Base-by-base conservation (phyloP, 495 filamentous ascomycete genomes). In the Bacidia rubella region DNA sequence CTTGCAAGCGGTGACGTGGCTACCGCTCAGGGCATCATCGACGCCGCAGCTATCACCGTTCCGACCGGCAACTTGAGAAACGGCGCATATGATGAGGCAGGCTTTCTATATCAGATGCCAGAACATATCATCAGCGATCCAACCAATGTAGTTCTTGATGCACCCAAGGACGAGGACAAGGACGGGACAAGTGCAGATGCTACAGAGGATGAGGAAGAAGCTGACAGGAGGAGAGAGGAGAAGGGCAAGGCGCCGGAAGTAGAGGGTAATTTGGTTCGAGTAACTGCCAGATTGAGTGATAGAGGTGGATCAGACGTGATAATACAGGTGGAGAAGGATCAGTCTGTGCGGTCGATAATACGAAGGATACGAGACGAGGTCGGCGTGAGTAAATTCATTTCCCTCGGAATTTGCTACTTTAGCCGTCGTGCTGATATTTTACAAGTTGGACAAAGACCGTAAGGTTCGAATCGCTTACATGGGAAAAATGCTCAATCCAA, bases 61-160 rank as follows among this genome's bases (percentile, higher is more conserved):
- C 87, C 88, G 1, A 88, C 80, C 0, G 75, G 81, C 23, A 75
- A 90, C 62, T 61, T 87, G 10, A 76, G 76, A 15, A 73, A 83
- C 39, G 88, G 89, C 2, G 81, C 76, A 7, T 96, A 88, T 58
- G 90, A 95, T 66, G 72, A 81, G 39, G 67, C 78, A 42, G 90
- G 90, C 0, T 81, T 79, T 41, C 72, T 82, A 52, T 96, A 95
- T 63, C 70, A 77, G 7, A 57, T 95, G 19, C 86, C 86, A 4
- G 78, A 82, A 61, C 82, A 85, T 65, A 76, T 92, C 22, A 79
- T 90, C 9, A 70, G 75, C 47, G 85, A 90, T 63, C 90, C 90
- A 5, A 66, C 68, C 42, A 90, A 93, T 58, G 60, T 93, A 3
- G 66, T 74, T 0, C 65, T 73, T 57, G 70, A 70, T 4, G 49